These are phyloP conservation scores for Avicennia marina DNA, from an alignment of 257 asterid genomes.

Conservation along the genomic window DNA sequence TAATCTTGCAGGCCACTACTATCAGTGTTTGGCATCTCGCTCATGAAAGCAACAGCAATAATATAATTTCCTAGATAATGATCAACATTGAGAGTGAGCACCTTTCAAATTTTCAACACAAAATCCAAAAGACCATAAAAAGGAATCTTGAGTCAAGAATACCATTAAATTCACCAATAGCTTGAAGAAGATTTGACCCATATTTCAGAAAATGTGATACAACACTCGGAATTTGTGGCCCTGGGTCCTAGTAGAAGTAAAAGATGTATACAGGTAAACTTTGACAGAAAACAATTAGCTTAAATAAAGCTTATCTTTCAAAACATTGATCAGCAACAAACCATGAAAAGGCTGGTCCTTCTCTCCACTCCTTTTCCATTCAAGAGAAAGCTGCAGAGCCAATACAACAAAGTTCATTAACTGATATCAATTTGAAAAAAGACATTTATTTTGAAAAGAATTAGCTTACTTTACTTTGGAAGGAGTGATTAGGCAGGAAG, in stretches of 20 bases:
- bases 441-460: constrained; percentile 2
- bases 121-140: constrained; percentile 4
- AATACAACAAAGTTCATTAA: constrained; percentile 17
- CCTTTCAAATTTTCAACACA: constrained; percentile 11
- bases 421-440: constrained; percentile 8
- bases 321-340: constrained; percentile 28
- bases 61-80: constrained; percentile 65
- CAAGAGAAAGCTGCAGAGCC: constrained; percentile 72
- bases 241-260: constrained; percentile 56
- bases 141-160: constrained; percentile 16
- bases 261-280: constrained; percentile 7
- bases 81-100: constrained; percentile 21
- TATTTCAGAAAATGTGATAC: constrained; percentile 63
- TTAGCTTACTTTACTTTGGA: constrained; percentile 63
- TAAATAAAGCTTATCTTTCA: background rate
- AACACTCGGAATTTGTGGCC: constrained; percentile 75
- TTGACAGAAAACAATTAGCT: constrained; percentile 1
- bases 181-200: constrained; percentile 91
- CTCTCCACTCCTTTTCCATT: constrained; percentile 79
- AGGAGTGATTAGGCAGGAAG: constrained; percentile 82
- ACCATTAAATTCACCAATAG: constrained; percentile 89
- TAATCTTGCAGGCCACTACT: constrained; percentile 49
- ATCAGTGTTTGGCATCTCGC: constrained; percentile 42
- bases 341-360: constrained; percentile 56
- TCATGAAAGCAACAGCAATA: constrained; percentile 64